Percentiles rank a stretch among this genome's conserved stretches.
These are phyloP conservation scores for Calocera cornea DNA, from an alignment of 768 basidiomycete genomes.

Conservation along the genomic window DNA sequence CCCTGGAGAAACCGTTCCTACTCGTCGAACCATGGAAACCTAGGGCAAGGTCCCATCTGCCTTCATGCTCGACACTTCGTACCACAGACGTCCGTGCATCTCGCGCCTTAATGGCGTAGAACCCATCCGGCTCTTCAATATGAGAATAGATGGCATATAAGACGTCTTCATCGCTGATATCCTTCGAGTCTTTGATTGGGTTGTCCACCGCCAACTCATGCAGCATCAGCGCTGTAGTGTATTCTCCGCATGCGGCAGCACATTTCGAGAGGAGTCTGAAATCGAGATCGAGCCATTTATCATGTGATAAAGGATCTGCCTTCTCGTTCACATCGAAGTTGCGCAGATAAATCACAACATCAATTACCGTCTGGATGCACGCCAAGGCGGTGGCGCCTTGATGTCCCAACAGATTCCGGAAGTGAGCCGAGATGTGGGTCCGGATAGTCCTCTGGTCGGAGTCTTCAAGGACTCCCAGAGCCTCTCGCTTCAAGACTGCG, in stretches of 20 bases:
- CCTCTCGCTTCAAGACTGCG: conserved; percentile 32
- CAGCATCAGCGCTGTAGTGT: conserved; percentile 81
- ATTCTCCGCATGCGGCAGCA: conserved; percentile 66
- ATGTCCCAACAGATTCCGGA: conserved; percentile 38
- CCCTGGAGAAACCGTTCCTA: conserved; percentile 45
- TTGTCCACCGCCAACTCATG: conserved; percentile 61
- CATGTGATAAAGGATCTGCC: conserved; percentile 36
- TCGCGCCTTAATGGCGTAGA: conserved; percentile 77
- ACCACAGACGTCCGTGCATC: conserved; percentile 71
- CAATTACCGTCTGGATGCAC: conserved; percentile 49
- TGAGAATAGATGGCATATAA: conserved; percentile 87
- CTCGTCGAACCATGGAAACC: conserved; percentile 69
- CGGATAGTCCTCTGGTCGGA: conserved; percentile 6
- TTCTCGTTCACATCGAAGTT: conserved; percentile 36
- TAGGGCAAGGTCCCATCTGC: conserved; percentile 85
- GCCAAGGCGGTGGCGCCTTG: conserved; percentile 26
- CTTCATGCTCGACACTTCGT: conserved; percentile 81
- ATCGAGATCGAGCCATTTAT: conserved; percentile 73
- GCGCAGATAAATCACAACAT: conserved; percentile 68
- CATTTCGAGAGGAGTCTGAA: conserved; percentile 55
- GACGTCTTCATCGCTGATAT: conserved; percentile 38
- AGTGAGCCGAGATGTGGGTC: conserved; percentile 35
- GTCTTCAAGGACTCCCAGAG: neutral
- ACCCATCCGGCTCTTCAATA: conserved; percentile 96
- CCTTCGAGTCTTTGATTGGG: conserved; percentile 4